phyloP scores from a whole-genome alignment of 2,329 filamentous ascomycete species.

The Dothistroma septosporum region DNA sequence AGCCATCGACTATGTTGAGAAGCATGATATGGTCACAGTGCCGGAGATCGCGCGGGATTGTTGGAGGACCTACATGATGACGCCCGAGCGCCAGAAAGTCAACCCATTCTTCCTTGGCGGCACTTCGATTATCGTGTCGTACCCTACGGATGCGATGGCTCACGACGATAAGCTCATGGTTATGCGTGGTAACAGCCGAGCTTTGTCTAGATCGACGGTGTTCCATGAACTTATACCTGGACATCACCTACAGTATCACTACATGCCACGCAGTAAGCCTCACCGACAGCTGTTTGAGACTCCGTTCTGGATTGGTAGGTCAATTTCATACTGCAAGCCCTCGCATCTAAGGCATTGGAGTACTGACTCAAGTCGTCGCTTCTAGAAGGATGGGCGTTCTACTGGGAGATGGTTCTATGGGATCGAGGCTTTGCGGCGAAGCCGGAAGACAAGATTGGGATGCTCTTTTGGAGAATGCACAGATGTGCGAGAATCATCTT shows the following conservation, averaged over 20 bases:
- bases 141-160: constrained; percentile 51
- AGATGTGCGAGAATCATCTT: constrained; percentile 58
- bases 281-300: constrained; percentile 54
- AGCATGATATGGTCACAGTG: constrained; percentile 54
- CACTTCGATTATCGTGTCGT: constrained; percentile 52
- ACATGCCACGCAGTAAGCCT: constrained; percentile 45
- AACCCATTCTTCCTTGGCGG: constrained; percentile 60
- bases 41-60: constrained; percentile 52
- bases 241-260: constrained; percentile 53
- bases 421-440: constrained; percentile 49
- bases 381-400: constrained; percentile 57
- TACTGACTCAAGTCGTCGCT: too few species aligned
- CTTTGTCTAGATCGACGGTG: constrained; percentile 56
- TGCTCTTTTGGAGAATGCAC: constrained; percentile 61
- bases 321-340: too few species aligned
- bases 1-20: constrained; percentile 51
- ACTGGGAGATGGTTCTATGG: constrained; percentile 60
- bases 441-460: constrained; percentile 53
- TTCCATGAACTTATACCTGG: constrained; percentile 61
- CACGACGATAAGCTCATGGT: constrained; percentile 57
- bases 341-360: too few species aligned
- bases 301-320: constrained; percentile 49
- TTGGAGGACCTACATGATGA: constrained; percentile 57
- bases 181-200: constrained; percentile 56
- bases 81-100: constrained; percentile 49